These are phyloP conservation scores for Pythium biforme DNA, from an alignment of 352 stramenopile genomes.

Conservation along the genomic window DNA sequence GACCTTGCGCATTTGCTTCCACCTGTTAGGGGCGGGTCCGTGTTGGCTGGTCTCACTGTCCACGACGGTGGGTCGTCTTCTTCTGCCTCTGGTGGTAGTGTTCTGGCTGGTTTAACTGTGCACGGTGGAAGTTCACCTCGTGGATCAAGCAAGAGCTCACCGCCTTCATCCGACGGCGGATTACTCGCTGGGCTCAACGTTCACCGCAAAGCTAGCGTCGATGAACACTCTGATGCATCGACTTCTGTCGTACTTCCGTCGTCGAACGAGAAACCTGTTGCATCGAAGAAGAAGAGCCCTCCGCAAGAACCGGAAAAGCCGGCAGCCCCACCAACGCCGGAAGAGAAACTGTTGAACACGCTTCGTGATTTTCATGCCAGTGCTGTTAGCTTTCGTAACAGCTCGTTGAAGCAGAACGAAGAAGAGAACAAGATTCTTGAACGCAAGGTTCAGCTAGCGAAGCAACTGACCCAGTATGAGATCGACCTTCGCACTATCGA, in stretches of 20 bases:
- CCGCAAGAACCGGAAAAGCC: constrained; percentile 23
- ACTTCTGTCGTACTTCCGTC: constrained; percentile 27
- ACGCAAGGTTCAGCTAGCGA: constrained; percentile 56
- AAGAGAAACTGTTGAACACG: constrained; percentile 66
- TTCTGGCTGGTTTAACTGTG: constrained; percentile 70
- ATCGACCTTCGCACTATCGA: constrained; percentile 79
- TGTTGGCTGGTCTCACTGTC: constrained; percentile 66
- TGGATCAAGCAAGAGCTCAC: constrained; percentile 25
- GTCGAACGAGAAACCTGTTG: not conserved
- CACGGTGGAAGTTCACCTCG: constrained; percentile 40
- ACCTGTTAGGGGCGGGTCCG: constrained; percentile 46
- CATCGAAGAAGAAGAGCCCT: constrained; percentile 31
- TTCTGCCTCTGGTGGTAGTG: constrained; percentile 27
- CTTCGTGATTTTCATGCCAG: constrained; percentile 76
- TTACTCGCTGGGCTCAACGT: constrained; percentile 56
- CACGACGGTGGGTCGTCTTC: constrained; percentile 29
- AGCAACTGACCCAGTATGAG: constrained; percentile 77
- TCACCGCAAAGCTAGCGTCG: constrained; percentile 27
- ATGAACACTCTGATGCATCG: constrained; percentile 24
- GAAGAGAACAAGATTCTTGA: constrained; percentile 74
- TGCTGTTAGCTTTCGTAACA: constrained; percentile 63
- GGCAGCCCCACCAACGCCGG: constrained; percentile 42
- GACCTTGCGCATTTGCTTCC: constrained; percentile 70
- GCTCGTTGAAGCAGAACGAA: constrained; percentile 64
- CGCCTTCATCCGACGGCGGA: constrained; percentile 24